Base-by-base conservation (phyloP, 306 rosid genomes). In the Albizia julibrissin region DNA sequence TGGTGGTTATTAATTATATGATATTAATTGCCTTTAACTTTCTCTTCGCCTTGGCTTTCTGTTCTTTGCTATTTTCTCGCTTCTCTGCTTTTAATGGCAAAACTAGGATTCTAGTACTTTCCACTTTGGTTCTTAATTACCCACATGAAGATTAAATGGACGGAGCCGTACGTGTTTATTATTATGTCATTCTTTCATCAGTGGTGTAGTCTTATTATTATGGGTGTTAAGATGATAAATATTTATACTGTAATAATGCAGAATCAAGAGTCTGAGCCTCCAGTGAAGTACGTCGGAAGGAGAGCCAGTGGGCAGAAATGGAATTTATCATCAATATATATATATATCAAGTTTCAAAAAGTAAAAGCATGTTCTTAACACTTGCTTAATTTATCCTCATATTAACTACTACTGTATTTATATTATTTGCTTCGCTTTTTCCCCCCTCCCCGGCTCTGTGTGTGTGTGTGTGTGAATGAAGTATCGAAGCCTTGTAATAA, bases 181-280 rank as follows among this genome's bases (percentile, higher is more conserved):
- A 15, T 50, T 29, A 3, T 16, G 8, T 27, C 8, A 31, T 2
- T 5, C 6, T 65, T 16, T 34, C 70, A 65, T 31, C 22, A 15
- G 11, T 31, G 33, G 8, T 39, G 37, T 27, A 1, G 15, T 13
- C 13, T 65, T 31, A 29, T 65, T 65, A 1, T 65, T 7, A 31
- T 65, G 10, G 46, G 39, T 65, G 10, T 14, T 14, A 29, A 4
- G 7, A 5, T 64, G 26, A 8, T 56, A 39, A 66, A 70, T 10
- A 46, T 72, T 62, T 76, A 46, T n/a, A 49, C 46, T 9, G 5
- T 43, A 50, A 71, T 43, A 42, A 71, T 80, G 83, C 76, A 86
- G 89, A 79, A 13, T 83, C 75, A 86, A 77, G 79, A 46, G 29
- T 80, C 87, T 83, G n/a, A 86, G 85, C 52, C 87, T 83, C 33